These are phyloP conservation scores for Fusarium sp. DNA, from an alignment of 2,329 filamentous ascomycete genomes.

Conservation along the genomic window DNA sequence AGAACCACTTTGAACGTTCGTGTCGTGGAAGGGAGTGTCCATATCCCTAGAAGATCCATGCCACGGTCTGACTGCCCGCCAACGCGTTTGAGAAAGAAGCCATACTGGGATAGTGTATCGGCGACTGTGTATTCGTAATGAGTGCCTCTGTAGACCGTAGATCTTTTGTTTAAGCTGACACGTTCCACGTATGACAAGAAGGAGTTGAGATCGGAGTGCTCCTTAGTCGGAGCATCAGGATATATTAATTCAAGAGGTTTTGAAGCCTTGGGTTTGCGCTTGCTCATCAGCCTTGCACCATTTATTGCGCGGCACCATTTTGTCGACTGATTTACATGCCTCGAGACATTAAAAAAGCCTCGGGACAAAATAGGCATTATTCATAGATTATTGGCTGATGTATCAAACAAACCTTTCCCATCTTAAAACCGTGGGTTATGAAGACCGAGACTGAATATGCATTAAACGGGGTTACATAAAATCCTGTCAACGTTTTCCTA, in stretches of 20 bases:
- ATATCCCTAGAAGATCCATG: constrained; percentile 78
- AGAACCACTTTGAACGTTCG: constrained; percentile 58
- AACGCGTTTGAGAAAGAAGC: constrained; percentile 71
- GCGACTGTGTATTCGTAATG: constrained; percentile 79
- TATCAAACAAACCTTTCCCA: neutral
- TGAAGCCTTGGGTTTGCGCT: neutral
- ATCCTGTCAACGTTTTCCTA: neutral
- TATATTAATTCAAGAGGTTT: constrained; percentile 46
- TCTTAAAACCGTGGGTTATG: neutral
- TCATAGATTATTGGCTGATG: neutral
- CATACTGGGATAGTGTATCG: constrained; percentile 63
- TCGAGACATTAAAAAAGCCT: constrained; percentile 1
- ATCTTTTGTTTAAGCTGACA: constrained; percentile 61
- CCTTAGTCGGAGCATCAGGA: constrained; percentile 55
- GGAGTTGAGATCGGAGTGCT: constrained; percentile 70
- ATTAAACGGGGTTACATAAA: constrained; percentile 3
- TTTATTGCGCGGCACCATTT: neutral
- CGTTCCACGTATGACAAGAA: constrained; percentile 72
- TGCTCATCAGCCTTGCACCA: constrained; percentile 13
- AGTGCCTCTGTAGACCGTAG: constrained; percentile 75
- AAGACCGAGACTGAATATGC: constrained; percentile 14
- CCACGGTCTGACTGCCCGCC: constrained; percentile 75
- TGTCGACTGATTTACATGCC: neutral
- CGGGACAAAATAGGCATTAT: constrained; percentile 26
- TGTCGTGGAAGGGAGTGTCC: constrained; percentile 60